Evolutionary conservation across 352 stramenopile species (phyloP), one percentile per base, ranked within the genome.

Genomic region (Globisporangium splendens): DNA sequence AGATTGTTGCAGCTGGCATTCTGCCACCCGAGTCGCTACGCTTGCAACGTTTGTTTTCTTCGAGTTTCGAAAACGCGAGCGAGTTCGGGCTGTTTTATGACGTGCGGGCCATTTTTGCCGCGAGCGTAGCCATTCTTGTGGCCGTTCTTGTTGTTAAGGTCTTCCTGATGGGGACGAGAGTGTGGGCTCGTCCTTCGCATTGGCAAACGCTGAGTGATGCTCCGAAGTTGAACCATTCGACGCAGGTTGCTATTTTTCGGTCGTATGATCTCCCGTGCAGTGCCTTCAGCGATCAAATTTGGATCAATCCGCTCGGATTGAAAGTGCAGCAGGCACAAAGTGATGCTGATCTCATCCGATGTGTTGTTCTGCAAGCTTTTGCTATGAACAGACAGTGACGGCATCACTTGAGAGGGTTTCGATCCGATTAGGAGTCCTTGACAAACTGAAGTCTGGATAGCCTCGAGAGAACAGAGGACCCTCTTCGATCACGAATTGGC

Each of bases 221-320:
- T 17, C 11, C 10, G 2, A 17, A 42, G 33, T 31, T n/a, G 0
- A n/a, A 52, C 10, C 17, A 38, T 7, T 21, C 12, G n/a, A 54
- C 44, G 2, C 31, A 17, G 4, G 38, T 62, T 10, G 7, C 54
- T 17, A 50, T 46, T n/a, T 22, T 33, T 53, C 56, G 48, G 17
- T 57, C 55, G 15, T 50, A 59, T 50, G 62, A 60, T 38, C 33
- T 73, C 5, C 66, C 62, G 13, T 60, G 60, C 50, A 67, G 56
- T 5, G 42, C 58, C 5, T n/a, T n/a, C n/a, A n/a, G n/a, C n/a
- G n/a, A n/a, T n/a, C n/a, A n/a, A n/a, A n/a, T n/a, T n/a, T n/a
- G n/a, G n/a, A n/a, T n/a, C n/a, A n/a, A n/a, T n/a, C n/a, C n/a
- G n/a, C n/a, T n/a, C n/a, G n/a, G n/a, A n/a, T n/a, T n/a, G n/a